Base-by-base conservation (phyloP, 2,329 filamentous ascomycete species). In the Huntiella decipiens region DNA sequence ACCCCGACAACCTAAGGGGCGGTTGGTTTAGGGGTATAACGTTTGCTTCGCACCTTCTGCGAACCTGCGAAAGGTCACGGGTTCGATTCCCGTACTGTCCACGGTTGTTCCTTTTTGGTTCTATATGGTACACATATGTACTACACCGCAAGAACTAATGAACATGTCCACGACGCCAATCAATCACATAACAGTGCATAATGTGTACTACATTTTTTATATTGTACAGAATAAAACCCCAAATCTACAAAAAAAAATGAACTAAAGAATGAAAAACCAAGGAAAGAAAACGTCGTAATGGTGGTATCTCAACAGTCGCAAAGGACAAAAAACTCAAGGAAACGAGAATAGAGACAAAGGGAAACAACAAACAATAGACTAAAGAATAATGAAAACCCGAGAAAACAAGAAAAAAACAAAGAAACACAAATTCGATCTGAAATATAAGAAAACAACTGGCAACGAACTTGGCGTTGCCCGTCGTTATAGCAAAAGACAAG, bases 61-160 rank as follows among this genome's bases (percentile, higher is more conserved):
- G 45, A 22, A 47, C n/a, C 19, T 47, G 38, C 45, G 45, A 47
- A 47, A 47, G 45, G 39, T 43, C 45, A 47, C 45, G 45, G 45
- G 45, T 47, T 47, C 45, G 45, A 47, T 47, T 47, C 45, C 45
- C 45, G 39, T 47, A 47, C 45, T 47, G 45, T 47, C 45, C 45
- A 47, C 3, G 12, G 13, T 41, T 11, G 5, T 34, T 19, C 6
- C 34, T 45, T 39, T 39, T 32, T 7, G 1, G 3, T 11, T 19
- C 4, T n/a, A 35, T 37, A 17, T 7, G 5, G 22, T 28, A 6
- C 1, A 6, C 3, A 3, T 17, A 17, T 17, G 22, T 28, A 28
- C 22, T 6, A 28, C 22, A 28, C 3, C 6, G 8, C 22, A 28
- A 28, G 4, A 28, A 8, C 22, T 8, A 28, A 3, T 28, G 3